Evolutionary conservation across 768 basidiomycete species (phyloP), one percentile per base, ranked within the genome.

Genomic region (Amanita rubescens): DNA sequence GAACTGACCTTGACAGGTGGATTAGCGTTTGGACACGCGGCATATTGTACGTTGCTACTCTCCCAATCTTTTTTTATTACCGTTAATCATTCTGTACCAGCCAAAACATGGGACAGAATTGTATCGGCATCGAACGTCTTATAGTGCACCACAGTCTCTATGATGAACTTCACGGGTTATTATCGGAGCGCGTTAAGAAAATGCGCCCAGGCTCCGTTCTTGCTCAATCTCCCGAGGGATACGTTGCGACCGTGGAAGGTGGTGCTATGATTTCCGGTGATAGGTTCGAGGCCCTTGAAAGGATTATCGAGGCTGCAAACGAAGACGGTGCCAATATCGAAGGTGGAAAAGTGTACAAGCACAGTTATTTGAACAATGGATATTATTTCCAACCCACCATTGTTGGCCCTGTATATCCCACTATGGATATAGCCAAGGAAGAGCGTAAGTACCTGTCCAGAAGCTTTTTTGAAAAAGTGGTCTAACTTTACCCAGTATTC

Each of bases 21-120:
- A 73, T 81, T 14, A 85, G 87, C 56, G 67, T 88, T 9, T 90
- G 87, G 81, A 85, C 96, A 83, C 84, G 94, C 46, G 95, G 90
- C 37, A 80, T 90, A 51, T 97, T 90, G 93, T 95, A 69, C 66
- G 90, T 75, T 14, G 30, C 41, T 52, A 42, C 45, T 12, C 6
- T 37, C 5, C 19, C 17, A 20, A 38, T 41, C 14, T 5, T 7
- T 17, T 17, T 49, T 8, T 35, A 14, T n/a, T n/a, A n/a, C n/a
- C 43, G 7, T 54, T 33, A 51, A 8, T 33, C 44, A 35, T 53
- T 6, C 19, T 41, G 34, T 38, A 15, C 24, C 62, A 94, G 92
- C 75, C 93, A 94, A 74, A 91, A 92, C 55, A 80, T 81, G 48
- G 94, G 94, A 19, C 95, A 97, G 71, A 97, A 97, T 62, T 99